phyloP scores from a whole-genome alignment of 768 basidiomycete genomes.

The Phylloporus rhodoxanthus region DNA sequence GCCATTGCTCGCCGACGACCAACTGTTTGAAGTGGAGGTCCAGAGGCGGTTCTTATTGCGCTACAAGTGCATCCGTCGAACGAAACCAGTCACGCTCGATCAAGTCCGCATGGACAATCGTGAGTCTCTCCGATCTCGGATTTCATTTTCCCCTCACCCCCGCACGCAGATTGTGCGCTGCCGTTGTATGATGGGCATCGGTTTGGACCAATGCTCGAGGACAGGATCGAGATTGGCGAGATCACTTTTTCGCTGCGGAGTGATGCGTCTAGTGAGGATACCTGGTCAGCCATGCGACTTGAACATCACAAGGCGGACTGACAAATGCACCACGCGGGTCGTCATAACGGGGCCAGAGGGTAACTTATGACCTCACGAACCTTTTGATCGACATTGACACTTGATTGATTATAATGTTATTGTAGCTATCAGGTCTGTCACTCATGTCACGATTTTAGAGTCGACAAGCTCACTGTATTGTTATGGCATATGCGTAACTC shows the following conservation, averaged over 20 bases:
- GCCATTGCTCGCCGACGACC: slow-evolving; percentile 12
- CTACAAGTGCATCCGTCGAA: slow-evolving; percentile 26
- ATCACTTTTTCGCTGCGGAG: slow-evolving; percentile 16
- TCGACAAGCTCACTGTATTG: slow-evolving; percentile 1
- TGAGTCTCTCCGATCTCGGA: slow-evolving; percentile 1
- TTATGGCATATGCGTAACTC: no score
- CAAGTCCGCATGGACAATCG: slow-evolving; percentile 20
- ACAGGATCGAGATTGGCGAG: slow-evolving; percentile 18
- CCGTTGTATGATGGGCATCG: slow-evolving; percentile 14
- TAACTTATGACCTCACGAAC: background rate
- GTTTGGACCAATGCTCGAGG: slow-evolving; percentile 11
- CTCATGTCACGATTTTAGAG: background rate
- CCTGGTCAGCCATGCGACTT: background rate
- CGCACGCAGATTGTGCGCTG: slow-evolving; percentile 19
- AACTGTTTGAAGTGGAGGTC: slow-evolving; percentile 17
- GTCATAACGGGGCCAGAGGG: background rate
- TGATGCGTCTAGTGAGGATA: background rate
- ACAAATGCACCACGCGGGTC: background rate
- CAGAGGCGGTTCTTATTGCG: slow-evolving; percentile 16
- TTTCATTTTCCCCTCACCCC: background rate
- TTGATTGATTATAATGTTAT: background rate
- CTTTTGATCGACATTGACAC: background rate
- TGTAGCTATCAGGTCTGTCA: background rate
- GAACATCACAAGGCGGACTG: background rate
- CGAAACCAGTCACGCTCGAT: slow-evolving; percentile 14